Evolutionary conservation across 768 basidiomycete species (phyloP), one percentile per base, ranked within the genome.

Genomic region (Neoboletus magnificus): DNA sequence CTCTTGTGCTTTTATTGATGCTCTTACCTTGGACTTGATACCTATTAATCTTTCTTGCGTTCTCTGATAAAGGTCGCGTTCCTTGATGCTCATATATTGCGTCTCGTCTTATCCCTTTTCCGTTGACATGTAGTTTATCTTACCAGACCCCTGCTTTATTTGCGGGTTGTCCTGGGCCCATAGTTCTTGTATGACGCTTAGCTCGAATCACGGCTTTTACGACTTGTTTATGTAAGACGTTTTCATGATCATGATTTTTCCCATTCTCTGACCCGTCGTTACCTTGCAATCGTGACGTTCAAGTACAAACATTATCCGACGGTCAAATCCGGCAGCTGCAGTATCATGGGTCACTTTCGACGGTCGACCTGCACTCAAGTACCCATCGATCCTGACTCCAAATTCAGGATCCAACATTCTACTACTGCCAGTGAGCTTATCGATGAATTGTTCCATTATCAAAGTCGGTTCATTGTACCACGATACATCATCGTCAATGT

Each of bases 141-240:
- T 41, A 29, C 42, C 18, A 9, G 22, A 44, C 37, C n/a, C 12
- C 23, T 35, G 16, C 30, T 33, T 49, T 37, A 36, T 32, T 46
- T 44, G 20, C 39, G 27, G 11, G 36, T 10, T n/a, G 27, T 35
- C 45, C 50, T 20, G 13, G 20, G 37, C 25, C 13, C 12, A 12
- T 25, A 25, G 30, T 22, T 29, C 27, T 44, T 45, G 39, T 46
- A 39, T 29, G 42, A 52, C 35, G 0, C 22, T 45, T 52, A 20
- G n/a, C n/a, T n/a, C n/a, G n/a, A n/a, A n/a, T n/a, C n/a, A 59
- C 32, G 37, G 47, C 47, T 36, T 49, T 42, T 35, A 66, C 6
- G 54, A 54, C 32, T 29, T 47, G 23, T 33, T 47, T 29, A 27
- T 6, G 6, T 27, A 50, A 10, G 41, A 16, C 22, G 20, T 15